A percentile compares a stretch with the other conserved stretches of the same genome.
These are phyloP conservation scores for Chlorella sp. DNA, from an alignment of 139 green algal species.

Conservation along the genomic window DNA sequence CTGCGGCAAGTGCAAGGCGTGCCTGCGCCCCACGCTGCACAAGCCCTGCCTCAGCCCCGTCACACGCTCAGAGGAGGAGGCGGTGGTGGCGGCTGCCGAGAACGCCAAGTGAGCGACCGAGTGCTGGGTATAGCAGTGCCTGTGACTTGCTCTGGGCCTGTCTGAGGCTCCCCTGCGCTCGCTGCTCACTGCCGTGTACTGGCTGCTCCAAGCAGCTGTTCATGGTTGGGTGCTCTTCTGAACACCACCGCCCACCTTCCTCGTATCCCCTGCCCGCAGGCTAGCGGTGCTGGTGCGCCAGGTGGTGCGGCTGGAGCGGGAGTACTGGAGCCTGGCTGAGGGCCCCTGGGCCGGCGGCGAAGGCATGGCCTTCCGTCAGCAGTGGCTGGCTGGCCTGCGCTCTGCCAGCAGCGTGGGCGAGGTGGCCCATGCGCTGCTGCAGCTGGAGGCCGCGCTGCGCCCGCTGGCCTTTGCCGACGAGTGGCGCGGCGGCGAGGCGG, in stretches of 20 bases:
- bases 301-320: constrained; percentile 51
- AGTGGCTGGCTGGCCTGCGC: constrained; percentile 39
- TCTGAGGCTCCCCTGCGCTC: too few relatives aligned
- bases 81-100: neutral
- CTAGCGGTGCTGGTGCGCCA: constrained; percentile 46
- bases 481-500: constrained; percentile 20
- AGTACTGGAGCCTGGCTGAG: constrained; percentile 61
- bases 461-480: constrained; percentile 27
- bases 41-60: constrained; percentile 63
- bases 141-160: too few relatives aligned
- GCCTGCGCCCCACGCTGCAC: constrained; percentile 51
- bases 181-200: too few relatives aligned
- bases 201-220: too few relatives aligned
- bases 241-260: neutral
- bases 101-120: constrained; percentile 12
- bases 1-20: constrained; percentile 61
- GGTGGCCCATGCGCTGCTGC: constrained; percentile 35
- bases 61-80: neutral
- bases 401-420: constrained; percentile 14
- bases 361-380: constrained; percentile 30
- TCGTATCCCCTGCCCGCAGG: constrained; percentile 25
- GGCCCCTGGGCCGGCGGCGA: constrained; percentile 48
- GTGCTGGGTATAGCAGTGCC: too few relatives aligned
- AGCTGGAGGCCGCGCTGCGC: constrained; percentile 54
- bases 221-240: too few relatives aligned